Base-by-base conservation (phyloP, 257 asterid genomes). In the Nicotiana knightiana region DNA sequence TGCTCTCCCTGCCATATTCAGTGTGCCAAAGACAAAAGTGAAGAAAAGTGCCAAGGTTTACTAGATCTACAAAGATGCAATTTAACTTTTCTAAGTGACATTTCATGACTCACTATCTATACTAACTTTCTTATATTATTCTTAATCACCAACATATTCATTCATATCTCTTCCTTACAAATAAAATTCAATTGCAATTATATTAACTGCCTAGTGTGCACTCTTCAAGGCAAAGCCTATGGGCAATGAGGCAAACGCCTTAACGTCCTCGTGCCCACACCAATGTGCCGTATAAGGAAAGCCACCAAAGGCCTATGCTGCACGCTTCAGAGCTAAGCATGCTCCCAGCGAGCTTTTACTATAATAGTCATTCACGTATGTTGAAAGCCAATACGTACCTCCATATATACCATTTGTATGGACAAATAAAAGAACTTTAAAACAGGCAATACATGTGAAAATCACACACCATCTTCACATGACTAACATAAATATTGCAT, bases 1-100 rank as follows among this genome's bases (percentile, higher is more conserved):
- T 92, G 87, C 88, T 95, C 97, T 51, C 91, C 99, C 99, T 92
- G 64, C 78, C 81, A 86, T 58, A 48, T 17, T 57, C 54, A 43
- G 37, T 6, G 18, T 33, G 63, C n/a, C 71, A 59, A 59, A 64
- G 68, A 39, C 81, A 53, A 43, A 70, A 64, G 39, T 21, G 15
- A 61, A 61, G 66, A 61, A 61, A 61, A 59, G 65, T 15, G 10
- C 33, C 66, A 61, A 21, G 66, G 66, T 0, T 4, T n/a, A 21
- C 32, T 61, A 61, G 32, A 24, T 39, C 30, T 77, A 46, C 17
- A 18, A 32, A 21, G 11, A 61, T 24, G 13, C 32, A 21, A 21
- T 61, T 9, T 61, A n/a, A 7, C 9, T 17, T 80, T 53, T 28
- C 16, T 5, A 12, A 21, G 28, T 53, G 28, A 37, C 28, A 65